These are phyloP conservation scores for Zelonia costaricensis DNA, from an alignment of 208 protist genomes.

Conservation along the genomic window DNA sequence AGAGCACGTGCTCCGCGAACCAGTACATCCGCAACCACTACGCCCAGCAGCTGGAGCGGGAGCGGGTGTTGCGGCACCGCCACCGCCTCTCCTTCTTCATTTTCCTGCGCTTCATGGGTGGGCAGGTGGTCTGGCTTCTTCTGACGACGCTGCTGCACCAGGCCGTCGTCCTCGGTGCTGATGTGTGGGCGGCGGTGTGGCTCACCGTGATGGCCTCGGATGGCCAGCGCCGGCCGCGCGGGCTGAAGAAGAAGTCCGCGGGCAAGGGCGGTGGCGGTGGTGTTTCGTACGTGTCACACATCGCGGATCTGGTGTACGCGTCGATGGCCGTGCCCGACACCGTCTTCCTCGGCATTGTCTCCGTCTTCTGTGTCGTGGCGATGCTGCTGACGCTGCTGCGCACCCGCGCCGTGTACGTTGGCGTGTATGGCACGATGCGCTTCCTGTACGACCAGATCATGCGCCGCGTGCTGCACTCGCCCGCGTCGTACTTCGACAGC, in stretches of 20 bases:
- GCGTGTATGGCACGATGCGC: constrained; percentile 39
- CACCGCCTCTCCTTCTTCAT: constrained; percentile 22
- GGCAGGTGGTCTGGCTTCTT: constrained; percentile 47
- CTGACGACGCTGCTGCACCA: constrained; percentile 41
- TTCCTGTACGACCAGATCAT: constrained; percentile 46
- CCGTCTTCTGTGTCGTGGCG: constrained; percentile 24
- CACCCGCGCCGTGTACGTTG: constrained; percentile 35
- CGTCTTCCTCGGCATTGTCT: constrained; percentile 26
- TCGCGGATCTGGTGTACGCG: constrained; percentile 1
- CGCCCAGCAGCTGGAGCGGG: constrained; percentile 24
- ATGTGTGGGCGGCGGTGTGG: constrained; percentile 61
- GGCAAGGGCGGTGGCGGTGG: no score
- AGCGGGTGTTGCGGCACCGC: constrained; percentile 22
- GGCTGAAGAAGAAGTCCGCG: not conserved
- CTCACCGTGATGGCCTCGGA: constrained; percentile 26
- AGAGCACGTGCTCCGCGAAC: constrained; percentile 16
- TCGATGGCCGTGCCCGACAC: constrained; percentile 13
- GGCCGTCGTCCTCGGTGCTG: constrained; percentile 32
- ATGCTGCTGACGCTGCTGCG: constrained; percentile 40
- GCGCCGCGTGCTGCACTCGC: constrained; percentile 42
- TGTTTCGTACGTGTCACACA: no score
- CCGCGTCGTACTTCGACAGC: constrained; percentile 57
- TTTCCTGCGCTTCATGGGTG: constrained; percentile 49
- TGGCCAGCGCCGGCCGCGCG: not conserved
- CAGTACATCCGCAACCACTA: constrained; percentile 25